phyloP scores from a whole-genome alignment of 139 green algal genomes.

The Tetradesmus obliquus region DNA sequence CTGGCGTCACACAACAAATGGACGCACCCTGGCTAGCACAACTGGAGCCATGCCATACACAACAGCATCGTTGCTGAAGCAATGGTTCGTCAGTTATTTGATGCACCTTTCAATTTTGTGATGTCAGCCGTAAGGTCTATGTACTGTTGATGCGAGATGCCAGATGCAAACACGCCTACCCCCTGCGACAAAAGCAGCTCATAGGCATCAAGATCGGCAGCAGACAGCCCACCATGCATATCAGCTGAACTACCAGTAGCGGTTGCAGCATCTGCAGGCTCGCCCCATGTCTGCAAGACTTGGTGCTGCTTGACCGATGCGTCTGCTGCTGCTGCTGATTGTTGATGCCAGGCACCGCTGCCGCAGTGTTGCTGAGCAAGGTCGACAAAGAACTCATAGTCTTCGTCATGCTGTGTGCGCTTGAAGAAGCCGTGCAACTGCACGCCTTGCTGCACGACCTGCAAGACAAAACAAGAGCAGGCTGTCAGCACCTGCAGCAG shows the following conservation, averaged over 20 bases:
- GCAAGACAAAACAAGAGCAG: not conserved
- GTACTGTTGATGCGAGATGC: slow-evolving; percentile 27
- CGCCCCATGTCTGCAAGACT: not conserved
- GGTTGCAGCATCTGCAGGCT: not conserved
- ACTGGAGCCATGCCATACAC: not conserved
- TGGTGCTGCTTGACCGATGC: not conserved
- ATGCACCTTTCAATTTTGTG: not conserved
- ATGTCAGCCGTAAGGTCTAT: not conserved
- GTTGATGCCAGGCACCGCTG: not conserved
- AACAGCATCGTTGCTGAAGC: not conserved
- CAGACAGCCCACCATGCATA: not conserved
- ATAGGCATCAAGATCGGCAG: not conserved
- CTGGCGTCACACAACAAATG: too few species aligned
- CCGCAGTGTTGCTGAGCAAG: not conserved
- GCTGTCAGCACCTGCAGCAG: not conserved
- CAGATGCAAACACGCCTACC: slow-evolving; percentile 14
- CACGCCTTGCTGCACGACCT: slow-evolving; percentile 1
- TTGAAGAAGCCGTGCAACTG: slow-evolving; percentile 15
- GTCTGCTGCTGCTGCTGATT: not conserved
- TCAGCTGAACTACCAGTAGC: not conserved
- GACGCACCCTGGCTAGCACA: too few species aligned
- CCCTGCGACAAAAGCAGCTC: not conserved
- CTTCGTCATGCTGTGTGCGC: slow-evolving; percentile 28
- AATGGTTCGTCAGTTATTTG: too few species aligned
- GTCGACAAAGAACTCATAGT: not conserved